A percentile compares a stretch with the other conserved stretches of the same genome.
Conservation (phyloP, 805 yeast species). For the Nakazawaea peltata region DNA sequence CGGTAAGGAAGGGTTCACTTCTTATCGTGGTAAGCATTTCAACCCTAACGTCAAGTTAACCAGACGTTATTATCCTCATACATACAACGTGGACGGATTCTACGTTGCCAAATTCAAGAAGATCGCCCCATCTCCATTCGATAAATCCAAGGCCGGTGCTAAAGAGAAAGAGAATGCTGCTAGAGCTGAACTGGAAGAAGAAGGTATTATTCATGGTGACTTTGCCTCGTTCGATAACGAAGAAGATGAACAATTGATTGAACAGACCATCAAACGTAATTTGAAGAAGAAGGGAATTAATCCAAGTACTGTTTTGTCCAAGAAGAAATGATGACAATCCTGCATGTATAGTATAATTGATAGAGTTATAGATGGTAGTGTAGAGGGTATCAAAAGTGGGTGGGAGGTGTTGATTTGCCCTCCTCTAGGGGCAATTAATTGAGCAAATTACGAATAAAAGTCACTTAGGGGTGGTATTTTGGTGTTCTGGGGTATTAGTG, state of each 20-base stretch:
- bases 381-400: no score
- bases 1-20: slow-evolving; percentile 93
- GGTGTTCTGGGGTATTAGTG: no score
- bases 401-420: no score
- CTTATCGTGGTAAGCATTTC: slow-evolving; percentile 89
- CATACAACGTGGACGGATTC: slow-evolving; percentile 97
- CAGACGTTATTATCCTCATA: slow-evolving; percentile 96
- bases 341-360: no score
- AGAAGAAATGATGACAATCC: no score
- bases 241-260: slow-evolving; percentile 68
- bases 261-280: slow-evolving; percentile 55
- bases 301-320: slow-evolving; percentile 34
- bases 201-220: slow-evolving; percentile 78
- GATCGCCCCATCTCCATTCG: slow-evolving; percentile 79
- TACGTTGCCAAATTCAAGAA: slow-evolving; percentile 95
- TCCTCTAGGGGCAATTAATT: no score
- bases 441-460: no score
- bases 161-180: slow-evolving; percentile 76
- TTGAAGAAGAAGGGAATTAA: slow-evolving; percentile 67
- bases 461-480: no score
- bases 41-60: slow-evolving; percentile 70
- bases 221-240: slow-evolving; percentile 75
- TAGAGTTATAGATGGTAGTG: no score
- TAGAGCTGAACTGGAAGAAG: slow-evolving; percentile 74
- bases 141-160: slow-evolving; percentile 80